Base-by-base conservation (phyloP, 495 filamentous ascomycete genomes). In the Xanthoparmelia taractica region DNA sequence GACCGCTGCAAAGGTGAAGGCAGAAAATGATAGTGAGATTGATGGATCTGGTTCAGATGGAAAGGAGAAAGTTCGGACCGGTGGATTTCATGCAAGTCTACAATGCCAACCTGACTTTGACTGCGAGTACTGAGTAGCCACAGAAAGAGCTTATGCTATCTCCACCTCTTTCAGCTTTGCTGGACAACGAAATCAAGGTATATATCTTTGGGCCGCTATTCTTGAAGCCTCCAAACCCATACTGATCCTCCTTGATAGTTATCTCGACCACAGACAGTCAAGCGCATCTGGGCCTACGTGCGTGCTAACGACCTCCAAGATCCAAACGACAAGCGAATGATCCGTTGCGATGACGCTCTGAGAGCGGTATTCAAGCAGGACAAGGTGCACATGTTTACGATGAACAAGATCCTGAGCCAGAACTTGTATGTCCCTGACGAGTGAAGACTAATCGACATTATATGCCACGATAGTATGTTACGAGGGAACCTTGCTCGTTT, bases 371-470 rank as follows among this genome's bases (percentile, higher is more conserved):
- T 98, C 78, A 93, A 93, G 72, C 83, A 87, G 68, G 88, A 92
- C 64, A 88, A 84, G 67, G 87, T 98, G 41, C 90, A 97, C 69
- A 98, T 98, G 95, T 97, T 98, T 71, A 92, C 90, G 48, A 96
- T 97, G 92, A 97, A 94, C 76, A 90, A 89, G 73, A 82, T 90
- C 27, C 79, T 90, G 17, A 83, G 81, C 61, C 79, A 85, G 70
- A 85, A 89, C 65, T 72, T 90, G 64, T 90, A 85, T 68, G 81
- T 77, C 41, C 74, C 76, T 41, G 86, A 87, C 59, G 86, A 88
- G 75, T 87, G 67, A 65, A 45, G 6, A 23, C 15, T 33, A 13
- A 43, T 37, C 37, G 20, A 45, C 45, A 47, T 41, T 17, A 52
- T 27, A 36, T 25, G 55, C 33, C 10, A 58, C 38, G 37, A 58